These are phyloP conservation scores for Talaromyces verruculosus DNA, from an alignment of 2,329 filamentous ascomycete genomes.

Conservation along the genomic window DNA sequence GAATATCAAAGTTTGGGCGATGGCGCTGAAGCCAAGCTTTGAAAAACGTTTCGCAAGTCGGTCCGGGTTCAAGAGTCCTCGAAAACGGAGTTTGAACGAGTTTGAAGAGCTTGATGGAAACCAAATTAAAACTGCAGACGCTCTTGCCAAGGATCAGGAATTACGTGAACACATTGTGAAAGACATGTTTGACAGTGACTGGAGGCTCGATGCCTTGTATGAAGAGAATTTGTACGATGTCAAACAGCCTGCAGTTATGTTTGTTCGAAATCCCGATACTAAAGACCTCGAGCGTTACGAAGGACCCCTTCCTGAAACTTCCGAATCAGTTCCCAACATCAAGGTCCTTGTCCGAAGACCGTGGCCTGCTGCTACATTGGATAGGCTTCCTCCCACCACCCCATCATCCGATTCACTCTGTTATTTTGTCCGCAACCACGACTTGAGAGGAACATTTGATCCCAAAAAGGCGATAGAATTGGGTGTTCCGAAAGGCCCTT, in stretches of 20 bases:
- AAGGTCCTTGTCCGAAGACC: slow-evolving; percentile 72
- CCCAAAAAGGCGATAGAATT: slow-evolving; percentile 62
- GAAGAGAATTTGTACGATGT: slow-evolving; percentile 67
- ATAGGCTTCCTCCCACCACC: slow-evolving; percentile 65
- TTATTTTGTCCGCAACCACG: slow-evolving; percentile 78
- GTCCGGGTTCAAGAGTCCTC: slow-evolving; percentile 33
- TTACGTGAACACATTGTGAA: slow-evolving; percentile 64
- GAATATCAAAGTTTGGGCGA: slow-evolving; percentile 79
- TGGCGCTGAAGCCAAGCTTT: slow-evolving; percentile 54
- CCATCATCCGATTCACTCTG: slow-evolving; percentile 70
- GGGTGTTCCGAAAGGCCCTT: slow-evolving; percentile 60
- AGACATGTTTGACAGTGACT: slow-evolving; percentile 76
- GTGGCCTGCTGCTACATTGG: slow-evolving; percentile 71
- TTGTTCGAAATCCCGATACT: slow-evolving; percentile 61
- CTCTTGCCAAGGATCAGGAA: slow-evolving; percentile 45
- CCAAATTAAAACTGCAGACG: slow-evolving; percentile 22
- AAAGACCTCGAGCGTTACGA: slow-evolving; percentile 68
- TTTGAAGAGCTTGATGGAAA: slow-evolving; percentile 35
- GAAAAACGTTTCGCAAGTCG: slow-evolving; percentile 26
- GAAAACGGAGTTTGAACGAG: slow-evolving; percentile 54
- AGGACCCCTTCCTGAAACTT: slow-evolving; percentile 62
- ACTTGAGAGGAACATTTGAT: slow-evolving; percentile 78
- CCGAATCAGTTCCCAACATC: slow-evolving; percentile 58
- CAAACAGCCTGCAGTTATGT: slow-evolving; percentile 67
- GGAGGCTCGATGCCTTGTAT: slow-evolving; percentile 68